Conservation (phyloP, 768 basidiomycete genomes). For the Pholiota conissans region DNA sequence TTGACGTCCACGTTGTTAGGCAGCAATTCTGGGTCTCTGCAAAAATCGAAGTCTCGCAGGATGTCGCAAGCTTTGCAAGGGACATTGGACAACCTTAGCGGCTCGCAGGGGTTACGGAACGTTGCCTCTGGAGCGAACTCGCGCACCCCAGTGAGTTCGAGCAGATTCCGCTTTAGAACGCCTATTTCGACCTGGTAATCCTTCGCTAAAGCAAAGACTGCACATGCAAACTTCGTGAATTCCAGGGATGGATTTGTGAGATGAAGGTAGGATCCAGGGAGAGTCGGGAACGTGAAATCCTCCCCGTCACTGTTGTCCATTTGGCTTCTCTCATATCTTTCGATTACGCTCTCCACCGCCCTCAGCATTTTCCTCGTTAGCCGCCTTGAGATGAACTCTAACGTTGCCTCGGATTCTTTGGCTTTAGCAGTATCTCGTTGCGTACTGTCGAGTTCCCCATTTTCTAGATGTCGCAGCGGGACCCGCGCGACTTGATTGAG, state of each 20-base stretch:
- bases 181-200: conserved; percentile 89
- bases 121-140: conserved; percentile 85
- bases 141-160: conserved; percentile 83
- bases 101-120: conserved; percentile 92
- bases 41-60: conserved; percentile 92
- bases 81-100: conserved; percentile 80
- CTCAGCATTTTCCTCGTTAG: conserved; percentile 82
- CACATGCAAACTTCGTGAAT: conserved; percentile 85
- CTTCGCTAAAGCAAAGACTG: conserved; percentile 74
- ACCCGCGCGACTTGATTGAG: conserved; percentile 57
- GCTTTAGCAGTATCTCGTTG: conserved; percentile 67
- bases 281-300: conserved; percentile 77
- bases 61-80: conserved; percentile 87
- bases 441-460: conserved; percentile 63
- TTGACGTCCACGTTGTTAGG: conserved; percentile 51
- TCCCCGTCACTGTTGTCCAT: conserved; percentile 52
- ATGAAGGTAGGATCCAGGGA: conserved; percentile 84
- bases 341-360: conserved; percentile 60
- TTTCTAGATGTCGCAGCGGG: conserved; percentile 68
- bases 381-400: conserved; percentile 76
- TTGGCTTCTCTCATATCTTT: conserved; percentile 59
- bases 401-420: conserved; percentile 65
- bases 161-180: conserved; percentile 82
- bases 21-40: conserved; percentile 84
- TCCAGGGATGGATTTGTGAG: conserved; percentile 83